phyloP scores from a whole-genome alignment of 768 basidiomycete genomes.

The Russula griseocarnosa region DNA sequence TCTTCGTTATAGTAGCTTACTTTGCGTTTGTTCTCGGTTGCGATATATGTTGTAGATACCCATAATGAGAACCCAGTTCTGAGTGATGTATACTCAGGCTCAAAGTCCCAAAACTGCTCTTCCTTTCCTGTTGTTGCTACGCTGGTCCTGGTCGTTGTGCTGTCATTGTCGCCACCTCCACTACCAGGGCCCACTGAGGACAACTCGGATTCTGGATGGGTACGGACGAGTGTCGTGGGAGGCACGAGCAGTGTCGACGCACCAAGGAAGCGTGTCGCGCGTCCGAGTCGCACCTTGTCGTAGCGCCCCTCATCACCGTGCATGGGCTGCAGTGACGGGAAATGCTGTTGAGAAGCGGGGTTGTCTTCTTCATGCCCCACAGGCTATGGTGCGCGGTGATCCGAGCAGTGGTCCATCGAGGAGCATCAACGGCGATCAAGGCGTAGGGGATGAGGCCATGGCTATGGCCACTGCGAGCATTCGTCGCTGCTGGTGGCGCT shows the following conservation, averaged over 20 bases:
- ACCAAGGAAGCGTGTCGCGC: slow-evolving; percentile 42
- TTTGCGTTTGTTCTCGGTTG: too few species aligned
- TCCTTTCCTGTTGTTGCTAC: slow-evolving; percentile 21
- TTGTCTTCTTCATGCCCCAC: not conserved
- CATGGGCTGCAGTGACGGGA: slow-evolving; percentile 19
- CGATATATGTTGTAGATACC: too few species aligned
- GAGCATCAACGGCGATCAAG: not conserved
- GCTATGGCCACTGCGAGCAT: not conserved
- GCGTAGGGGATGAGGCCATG: slow-evolving; percentile 6
- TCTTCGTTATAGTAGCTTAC: too few species aligned
- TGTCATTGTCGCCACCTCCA: slow-evolving; percentile 25
- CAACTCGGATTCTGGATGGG: slow-evolving; percentile 31
- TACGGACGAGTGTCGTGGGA: slow-evolving; percentile 34
- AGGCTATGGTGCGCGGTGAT: slow-evolving; percentile 14
- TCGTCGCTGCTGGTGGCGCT: not conserved
- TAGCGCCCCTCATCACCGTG: slow-evolving; percentile 21
- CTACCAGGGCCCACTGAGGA: not conserved
- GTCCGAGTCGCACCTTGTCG: slow-evolving; percentile 14
- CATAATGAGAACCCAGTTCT: slow-evolving; percentile 61
- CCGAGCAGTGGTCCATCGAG: slow-evolving; percentile 18
- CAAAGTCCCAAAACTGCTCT: slow-evolving; percentile 49
- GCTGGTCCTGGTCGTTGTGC: slow-evolving; percentile 22
- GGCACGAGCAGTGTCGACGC: slow-evolving; percentile 49
- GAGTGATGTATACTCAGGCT: slow-evolving; percentile 58
- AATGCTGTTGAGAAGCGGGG: not conserved